Conservation (phyloP, 1,284 basidiomycete species). For the Rhodotorula sp. region DNA sequence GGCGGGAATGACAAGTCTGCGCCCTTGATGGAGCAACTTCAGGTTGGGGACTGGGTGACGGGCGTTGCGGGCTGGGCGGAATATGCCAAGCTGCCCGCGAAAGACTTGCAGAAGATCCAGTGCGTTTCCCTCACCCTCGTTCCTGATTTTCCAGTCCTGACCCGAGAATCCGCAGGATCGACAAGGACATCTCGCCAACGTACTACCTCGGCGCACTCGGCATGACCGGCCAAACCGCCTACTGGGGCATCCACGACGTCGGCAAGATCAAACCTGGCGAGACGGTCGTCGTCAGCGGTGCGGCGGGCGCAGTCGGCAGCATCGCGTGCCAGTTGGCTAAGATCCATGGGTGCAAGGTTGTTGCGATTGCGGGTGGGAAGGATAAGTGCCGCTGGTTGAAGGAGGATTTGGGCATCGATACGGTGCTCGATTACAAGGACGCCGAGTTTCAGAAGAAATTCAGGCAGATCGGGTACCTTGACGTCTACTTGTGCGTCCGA, state of each 20-base stretch:
- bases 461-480: slow-evolving; percentile 48
- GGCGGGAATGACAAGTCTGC: slow-evolving; percentile 3
- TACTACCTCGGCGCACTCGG: slow-evolving; percentile 48
- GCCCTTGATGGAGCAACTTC: neutral
- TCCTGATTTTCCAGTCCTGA: neutral
- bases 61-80: slow-evolving; percentile 37
- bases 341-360: slow-evolving; percentile 61
- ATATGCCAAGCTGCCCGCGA: slow-evolving; percentile 31
- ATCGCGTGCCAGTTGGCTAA: slow-evolving; percentile 47
- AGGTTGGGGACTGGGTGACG: slow-evolving; percentile 36
- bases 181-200: slow-evolving; percentile 18
- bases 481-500: slow-evolving; percentile 52
- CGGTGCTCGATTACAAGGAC: slow-evolving; percentile 80
- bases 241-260: slow-evolving; percentile 71
- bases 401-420: slow-evolving; percentile 74
- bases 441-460: slow-evolving; percentile 61
- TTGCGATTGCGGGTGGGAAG: slow-evolving; percentile 72
- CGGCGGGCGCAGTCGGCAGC: slow-evolving; percentile 73
- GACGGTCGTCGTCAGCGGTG: slow-evolving; percentile 78
- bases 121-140: neutral
- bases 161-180: neutral
- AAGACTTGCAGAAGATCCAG: slow-evolving; percentile 36
- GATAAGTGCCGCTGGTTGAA: slow-evolving; percentile 83
- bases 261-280: slow-evolving; percentile 76
- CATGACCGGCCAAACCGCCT: slow-evolving; percentile 47